These are phyloP conservation scores for Pouteria glomerata DNA, from an alignment of 148 eudicot species.

Conservation along the genomic window DNA sequence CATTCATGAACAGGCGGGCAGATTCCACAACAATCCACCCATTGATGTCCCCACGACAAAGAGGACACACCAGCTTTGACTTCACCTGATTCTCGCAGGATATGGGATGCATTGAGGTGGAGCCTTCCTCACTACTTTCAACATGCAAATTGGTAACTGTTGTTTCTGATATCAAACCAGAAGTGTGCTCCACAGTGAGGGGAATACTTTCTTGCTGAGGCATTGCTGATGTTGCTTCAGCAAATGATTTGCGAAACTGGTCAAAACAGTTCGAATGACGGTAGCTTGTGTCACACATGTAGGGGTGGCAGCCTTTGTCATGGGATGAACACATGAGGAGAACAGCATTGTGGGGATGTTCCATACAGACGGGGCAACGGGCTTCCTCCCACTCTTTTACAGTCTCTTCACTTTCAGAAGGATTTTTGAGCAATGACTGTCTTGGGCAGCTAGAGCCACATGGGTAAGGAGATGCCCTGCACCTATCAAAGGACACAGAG, in stretches of 20 bases:
- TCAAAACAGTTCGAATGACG: slow-evolving; percentile 78
- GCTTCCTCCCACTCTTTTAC: slow-evolving; percentile 76
- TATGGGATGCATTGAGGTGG: slow-evolving; percentile 18
- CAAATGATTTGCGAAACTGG: slow-evolving; percentile 19
- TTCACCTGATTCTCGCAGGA: slow-evolving; percentile 25
- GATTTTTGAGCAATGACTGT: slow-evolving; percentile 21
- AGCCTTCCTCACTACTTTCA: slow-evolving; percentile 30
- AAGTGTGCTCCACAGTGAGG: slow-evolving; percentile 13
- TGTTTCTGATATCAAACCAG: slow-evolving; percentile 19
- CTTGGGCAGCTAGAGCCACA: slow-evolving; percentile 43
- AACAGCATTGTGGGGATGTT: slow-evolving; percentile 86
- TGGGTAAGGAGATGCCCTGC: slow-evolving; percentile 47
- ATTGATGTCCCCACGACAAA: slow-evolving; percentile 66
- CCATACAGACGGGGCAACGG: slow-evolving; percentile 82
- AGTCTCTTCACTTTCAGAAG: slow-evolving; percentile 32
- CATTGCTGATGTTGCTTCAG: slow-evolving; percentile 11
- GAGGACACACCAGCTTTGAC: slow-evolving; percentile 70
- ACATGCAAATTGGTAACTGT: slow-evolving; percentile 22
- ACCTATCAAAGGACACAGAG: slow-evolving; percentile 49
- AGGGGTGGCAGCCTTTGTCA: slow-evolving; percentile 81
- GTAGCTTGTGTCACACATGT: slow-evolving; percentile 88
- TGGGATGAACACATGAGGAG: slow-evolving; percentile 69
- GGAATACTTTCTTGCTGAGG: slow-evolving; percentile 20
- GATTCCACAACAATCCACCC: slow-evolving; percentile 82
- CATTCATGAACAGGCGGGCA: slow-evolving; percentile 80